These are phyloP conservation scores for Leccinellum albellum DNA, from an alignment of 768 basidiomycete species.

Conservation along the genomic window DNA sequence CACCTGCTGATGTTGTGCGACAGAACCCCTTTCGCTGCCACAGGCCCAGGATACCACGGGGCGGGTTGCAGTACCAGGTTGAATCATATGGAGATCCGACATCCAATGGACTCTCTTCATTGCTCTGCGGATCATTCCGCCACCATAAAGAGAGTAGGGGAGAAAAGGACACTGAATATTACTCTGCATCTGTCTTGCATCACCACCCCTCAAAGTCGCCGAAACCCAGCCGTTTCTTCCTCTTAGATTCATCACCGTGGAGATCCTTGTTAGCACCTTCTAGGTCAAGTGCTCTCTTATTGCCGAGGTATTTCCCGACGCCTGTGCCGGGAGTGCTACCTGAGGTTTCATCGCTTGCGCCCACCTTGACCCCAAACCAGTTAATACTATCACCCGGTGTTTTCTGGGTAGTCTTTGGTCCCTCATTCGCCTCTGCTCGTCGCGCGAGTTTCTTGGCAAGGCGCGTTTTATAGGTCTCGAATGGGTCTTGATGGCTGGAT, in stretches of 20 bases:
- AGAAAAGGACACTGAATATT: neutral
- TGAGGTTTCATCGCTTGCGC: constrained; percentile 37
- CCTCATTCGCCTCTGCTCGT: constrained; percentile 29
- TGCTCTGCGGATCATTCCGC: constrained; percentile 7
- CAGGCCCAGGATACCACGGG: neutral
- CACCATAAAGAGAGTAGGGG: constrained; percentile 8
- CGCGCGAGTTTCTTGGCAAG: constrained; percentile 71
- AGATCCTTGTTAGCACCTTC: constrained; percentile 18
- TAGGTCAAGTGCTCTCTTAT: constrained; percentile 43
- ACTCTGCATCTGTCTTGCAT: neutral
- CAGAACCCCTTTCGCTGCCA: constrained; percentile 2
- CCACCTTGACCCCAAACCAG: constrained; percentile 89
- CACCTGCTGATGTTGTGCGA: constrained; percentile 2
- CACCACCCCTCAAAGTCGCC: constrained; percentile 88
- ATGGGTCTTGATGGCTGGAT: constrained; percentile 86
- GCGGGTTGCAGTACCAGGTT: constrained; percentile 23
- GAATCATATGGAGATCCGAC: constrained; percentile 1
- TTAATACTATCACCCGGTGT: constrained; percentile 68
- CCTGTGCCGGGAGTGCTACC: constrained; percentile 35
- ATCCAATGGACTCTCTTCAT: neutral
- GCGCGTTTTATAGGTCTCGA: constrained; percentile 85
- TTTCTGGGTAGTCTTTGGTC: constrained; percentile 39
- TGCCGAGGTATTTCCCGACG: constrained; percentile 77
- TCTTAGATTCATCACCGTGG: constrained; percentile 52
- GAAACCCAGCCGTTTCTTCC: constrained; percentile 83